Conservation (phyloP, 1,139 yeast genomes). For the Hansenula sp. region DNA sequence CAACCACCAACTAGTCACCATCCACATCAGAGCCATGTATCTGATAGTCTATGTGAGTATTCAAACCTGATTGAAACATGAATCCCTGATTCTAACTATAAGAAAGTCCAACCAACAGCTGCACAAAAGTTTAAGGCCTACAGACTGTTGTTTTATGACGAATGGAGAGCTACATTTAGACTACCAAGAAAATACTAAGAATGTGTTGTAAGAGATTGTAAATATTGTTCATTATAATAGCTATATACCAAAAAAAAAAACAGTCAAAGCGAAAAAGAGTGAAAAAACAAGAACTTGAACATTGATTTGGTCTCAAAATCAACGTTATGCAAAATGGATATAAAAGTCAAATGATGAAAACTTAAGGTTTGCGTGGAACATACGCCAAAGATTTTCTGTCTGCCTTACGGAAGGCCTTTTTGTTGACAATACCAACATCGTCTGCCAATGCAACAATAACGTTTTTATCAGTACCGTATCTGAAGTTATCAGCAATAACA, state of each 20-base stretch:
- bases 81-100: conserved; percentile 16
- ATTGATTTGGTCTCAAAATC: no score
- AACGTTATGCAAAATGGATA: background rate
- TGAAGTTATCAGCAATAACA: conserved; percentile 76
- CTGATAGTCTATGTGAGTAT: conserved; percentile 11
- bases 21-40: background rate
- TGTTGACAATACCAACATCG: conserved; percentile 65
- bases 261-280: background rate
- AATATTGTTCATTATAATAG: conserved; percentile 5
- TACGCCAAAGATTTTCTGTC: conserved; percentile 38
- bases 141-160: conserved; percentile 58
- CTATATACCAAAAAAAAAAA: conserved; percentile 1
- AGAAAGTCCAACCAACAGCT: conserved; percentile 42
- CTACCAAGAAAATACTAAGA: conserved; percentile 27
- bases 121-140: conserved; percentile 59
- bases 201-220: background rate
- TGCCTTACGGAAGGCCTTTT: conserved; percentile 54
- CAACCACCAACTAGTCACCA: conserved; percentile 16
- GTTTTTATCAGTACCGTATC: conserved; percentile 65
- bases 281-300: no score
- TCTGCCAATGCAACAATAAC: conserved; percentile 68
- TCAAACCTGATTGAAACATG: conserved; percentile 13
- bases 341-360: background rate
- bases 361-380: conserved; percentile 1
- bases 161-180: conserved; percentile 51